Percentiles rank a stretch among this genome's conserved stretches.
These are phyloP conservation scores for Ceratobasidium sp. DNA, from an alignment of 1,284 basidiomycete genomes.

Conservation along the genomic window DNA sequence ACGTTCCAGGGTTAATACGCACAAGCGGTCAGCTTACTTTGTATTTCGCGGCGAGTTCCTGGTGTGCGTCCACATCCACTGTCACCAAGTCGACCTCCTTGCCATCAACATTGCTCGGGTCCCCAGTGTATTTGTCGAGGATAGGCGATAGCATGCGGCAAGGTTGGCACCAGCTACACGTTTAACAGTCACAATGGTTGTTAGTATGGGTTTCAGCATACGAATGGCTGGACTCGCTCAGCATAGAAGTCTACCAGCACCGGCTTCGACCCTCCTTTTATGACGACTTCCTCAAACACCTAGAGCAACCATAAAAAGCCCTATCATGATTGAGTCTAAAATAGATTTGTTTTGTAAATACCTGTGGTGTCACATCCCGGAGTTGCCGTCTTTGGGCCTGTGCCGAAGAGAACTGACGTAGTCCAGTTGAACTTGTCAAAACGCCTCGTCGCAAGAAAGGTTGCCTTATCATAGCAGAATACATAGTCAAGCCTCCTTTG, in stretches of 20 bases:
- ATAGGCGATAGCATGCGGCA: conserved; percentile 75
- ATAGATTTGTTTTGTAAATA: not conserved
- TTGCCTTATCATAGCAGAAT: no score
- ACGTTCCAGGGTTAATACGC: not conserved
- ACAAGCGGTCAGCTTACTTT: conserved; percentile 56
- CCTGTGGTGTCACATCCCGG: conserved; percentile 17
- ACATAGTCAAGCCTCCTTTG: no score
- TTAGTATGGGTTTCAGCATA: conserved; percentile 4
- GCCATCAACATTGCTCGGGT: conserved; percentile 62
- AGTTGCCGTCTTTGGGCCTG: conserved; percentile 6
- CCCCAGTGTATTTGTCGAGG: conserved; percentile 64
- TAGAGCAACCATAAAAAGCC: no score
- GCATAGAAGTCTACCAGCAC: conserved; percentile 81
- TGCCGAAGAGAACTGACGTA: not conserved
- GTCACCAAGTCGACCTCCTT: conserved; percentile 72
- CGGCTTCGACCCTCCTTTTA: conserved; percentile 58
- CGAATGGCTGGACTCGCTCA: conserved; percentile 63
- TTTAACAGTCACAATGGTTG: conserved; percentile 17
- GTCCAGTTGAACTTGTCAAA: not conserved
- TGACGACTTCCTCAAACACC: conserved; percentile 42
- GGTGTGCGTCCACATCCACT: conserved; percentile 68
- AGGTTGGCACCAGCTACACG: conserved; percentile 74
- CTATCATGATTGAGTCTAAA: no score
- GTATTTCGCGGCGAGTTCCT: conserved; percentile 62
- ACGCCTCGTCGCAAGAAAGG: not conserved